Base-by-base conservation (phyloP, 1,284 basidiomycete species). In the Entoloma clypeatum region DNA sequence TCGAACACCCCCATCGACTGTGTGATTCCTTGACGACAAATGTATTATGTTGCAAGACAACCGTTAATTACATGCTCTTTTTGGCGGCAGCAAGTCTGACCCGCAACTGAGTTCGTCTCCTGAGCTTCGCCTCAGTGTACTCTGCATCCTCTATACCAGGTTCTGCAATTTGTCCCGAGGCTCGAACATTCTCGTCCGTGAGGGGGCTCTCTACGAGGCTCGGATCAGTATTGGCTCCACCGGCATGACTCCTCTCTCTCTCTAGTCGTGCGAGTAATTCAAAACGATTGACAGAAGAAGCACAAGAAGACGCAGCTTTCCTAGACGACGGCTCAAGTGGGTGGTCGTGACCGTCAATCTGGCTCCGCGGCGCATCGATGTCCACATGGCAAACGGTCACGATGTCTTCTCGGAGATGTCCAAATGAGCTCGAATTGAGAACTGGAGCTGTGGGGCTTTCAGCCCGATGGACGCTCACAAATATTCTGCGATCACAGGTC, bases 31-130 rank as follows among this genome's bases (percentile, higher is more conserved):
- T n/a, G n/a, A n/a, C n/a, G n/a, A n/a, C n/a, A n/a, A 28, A 28
- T n/a, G 26, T 27, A 16, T 22, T 17, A 21, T 27, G 8, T n/a
- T 19, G n/a, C n/a, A 22, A 43, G 6, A 22, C 16, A 38, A 23
- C 18, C 28, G 17, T 11, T 18, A 13, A 19, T 36, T 45, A 45
- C 36, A 51, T 43, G 14, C 43, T 41, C 41, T 63, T 62, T 56
- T 69, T 76, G 47, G 70, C 74, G 31, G 68, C 69, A 11, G 69
- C 72, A 23, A 80, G 65, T 39, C 73, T 69, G 25, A 67, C 65
- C 14, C 67, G 69, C 51, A 79, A 54, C 44, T 67, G 72, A 36
- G 73, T 71, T 51, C 74, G 72, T 33, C 59, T 60, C 45, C 74
- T 71, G 51, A 79, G 60, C 47, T 58, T 62, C 48, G 59, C 66